Percentiles rank a stretch among this genome's conserved stretches.
These are phyloP conservation scores for Beverwykella pulmonaria DNA, from an alignment of 495 filamentous ascomycete species.

Conservation along the genomic window DNA sequence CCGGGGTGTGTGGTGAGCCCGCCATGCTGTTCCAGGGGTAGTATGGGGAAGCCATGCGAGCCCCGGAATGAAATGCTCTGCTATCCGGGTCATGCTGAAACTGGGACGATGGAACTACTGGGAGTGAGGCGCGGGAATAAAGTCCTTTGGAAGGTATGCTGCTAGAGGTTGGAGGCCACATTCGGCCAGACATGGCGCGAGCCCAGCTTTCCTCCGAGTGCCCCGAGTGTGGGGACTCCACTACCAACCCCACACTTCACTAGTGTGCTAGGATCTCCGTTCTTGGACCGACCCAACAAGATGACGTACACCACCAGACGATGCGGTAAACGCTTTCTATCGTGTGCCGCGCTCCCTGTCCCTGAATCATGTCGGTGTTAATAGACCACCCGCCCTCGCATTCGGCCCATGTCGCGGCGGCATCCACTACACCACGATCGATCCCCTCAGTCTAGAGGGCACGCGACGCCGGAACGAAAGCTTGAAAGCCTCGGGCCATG, in stretches of 20 bases:
- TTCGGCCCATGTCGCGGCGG: conserved; percentile 23
- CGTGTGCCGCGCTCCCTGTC: not conserved
- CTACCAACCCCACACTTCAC: not conserved
- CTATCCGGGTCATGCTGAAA: not conserved
- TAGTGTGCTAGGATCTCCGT: not conserved
- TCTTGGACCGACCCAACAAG: not conserved
- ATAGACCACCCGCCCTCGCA: not conserved
- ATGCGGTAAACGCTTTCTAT: not conserved
- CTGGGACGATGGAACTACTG: not conserved
- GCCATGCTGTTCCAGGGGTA: conserved; percentile 7
- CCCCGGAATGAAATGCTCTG: not conserved
- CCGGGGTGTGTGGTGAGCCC: not conserved
- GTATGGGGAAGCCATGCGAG: not conserved
- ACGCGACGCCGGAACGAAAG: not conserved
- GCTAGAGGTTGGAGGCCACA: not conserved
- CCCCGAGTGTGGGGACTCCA: not conserved
- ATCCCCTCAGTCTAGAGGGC: not conserved
- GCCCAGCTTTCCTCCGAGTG: not conserved
- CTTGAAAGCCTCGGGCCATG: conserved; percentile 20
- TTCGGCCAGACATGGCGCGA: conserved; percentile 19
- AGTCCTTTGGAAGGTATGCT: not conserved
- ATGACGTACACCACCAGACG: not conserved
- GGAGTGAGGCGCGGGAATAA: not conserved
- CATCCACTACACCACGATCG: not conserved
- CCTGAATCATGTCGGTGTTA: not conserved